phyloP scores from a whole-genome alignment of 1,284 basidiomycete species.

The Ustilago esculenta region DNA sequence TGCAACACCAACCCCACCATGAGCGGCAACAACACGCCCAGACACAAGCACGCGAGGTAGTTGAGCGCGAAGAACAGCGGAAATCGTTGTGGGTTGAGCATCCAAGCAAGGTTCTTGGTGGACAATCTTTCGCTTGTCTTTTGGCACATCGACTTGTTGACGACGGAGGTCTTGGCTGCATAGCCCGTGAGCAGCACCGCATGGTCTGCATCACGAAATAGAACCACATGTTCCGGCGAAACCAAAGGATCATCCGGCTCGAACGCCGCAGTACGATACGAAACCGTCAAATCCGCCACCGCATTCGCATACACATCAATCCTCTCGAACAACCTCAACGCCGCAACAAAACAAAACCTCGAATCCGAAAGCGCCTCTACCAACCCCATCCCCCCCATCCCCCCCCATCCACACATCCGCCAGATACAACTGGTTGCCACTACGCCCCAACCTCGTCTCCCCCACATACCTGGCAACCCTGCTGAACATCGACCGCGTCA shows the following conservation, averaged over 20 bases:
- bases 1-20: conserved; percentile 46
- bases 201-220: conserved; percentile 28
- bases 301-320: conserved; percentile 86
- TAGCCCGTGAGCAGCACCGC: conserved; percentile 17
- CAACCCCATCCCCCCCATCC: no score
- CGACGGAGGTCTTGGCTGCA: neutral
- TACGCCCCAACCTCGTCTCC: conserved; percentile 47
- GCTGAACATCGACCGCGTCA: conserved; percentile 68
- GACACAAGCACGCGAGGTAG: conserved; percentile 38
- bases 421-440: conserved; percentile 34
- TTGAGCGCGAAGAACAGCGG: conserved; percentile 55
- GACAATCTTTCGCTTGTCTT: neutral
- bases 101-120: conserved; percentile 40
- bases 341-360: conserved; percentile 82
- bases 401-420: no score
- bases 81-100: conserved; percentile 49
- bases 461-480: conserved; percentile 74
- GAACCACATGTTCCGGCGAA: conserved; percentile 4
- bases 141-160: neutral
- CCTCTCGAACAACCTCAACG: conserved; percentile 76
- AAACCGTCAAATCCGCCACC: conserved; percentile 64
- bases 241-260: conserved; percentile 44
- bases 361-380: conserved; percentile 46
- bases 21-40: conserved; percentile 48
- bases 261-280: conserved; percentile 54